These are phyloP conservation scores for Cryptococcus sp. DNA, from an alignment of 1,284 basidiomycete genomes.

Conservation along the genomic window DNA sequence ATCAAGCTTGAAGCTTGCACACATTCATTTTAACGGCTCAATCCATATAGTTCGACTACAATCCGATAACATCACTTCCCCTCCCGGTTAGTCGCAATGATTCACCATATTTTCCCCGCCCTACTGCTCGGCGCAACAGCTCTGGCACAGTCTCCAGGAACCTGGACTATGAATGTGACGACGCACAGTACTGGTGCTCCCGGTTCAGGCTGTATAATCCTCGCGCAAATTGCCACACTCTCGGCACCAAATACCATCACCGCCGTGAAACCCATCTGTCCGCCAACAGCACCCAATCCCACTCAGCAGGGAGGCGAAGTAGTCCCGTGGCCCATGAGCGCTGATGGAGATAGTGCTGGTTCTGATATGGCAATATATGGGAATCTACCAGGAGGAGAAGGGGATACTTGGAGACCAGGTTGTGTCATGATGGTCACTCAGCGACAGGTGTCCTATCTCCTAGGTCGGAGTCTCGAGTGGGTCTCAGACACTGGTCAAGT, in stretches of 20 bases:
- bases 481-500: conserved; percentile 9
- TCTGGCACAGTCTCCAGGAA: conserved; percentile 19
- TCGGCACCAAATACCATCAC: conserved; percentile 15
- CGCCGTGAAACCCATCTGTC: conserved; percentile 19
- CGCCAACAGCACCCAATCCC: conserved; percentile 1
- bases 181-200: conserved; percentile 8
- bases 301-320: background rate
- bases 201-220: conserved; percentile 17
- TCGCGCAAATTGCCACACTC: conserved; percentile 23
- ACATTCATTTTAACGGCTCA: conserved; percentile 9
- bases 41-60: background rate
- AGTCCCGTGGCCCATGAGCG: conserved; percentile 17
- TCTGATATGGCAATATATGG: conserved; percentile 28
- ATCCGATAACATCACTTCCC: too few species aligned
- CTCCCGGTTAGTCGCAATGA: too few species aligned
- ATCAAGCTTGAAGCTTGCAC: background rate
- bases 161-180: conserved; percentile 4
- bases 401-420: conserved; percentile 5
- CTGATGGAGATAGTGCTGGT: conserved; percentile 17
- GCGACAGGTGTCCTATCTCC: conserved; percentile 30
- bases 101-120: too few species aligned
- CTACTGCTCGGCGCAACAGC: background rate
- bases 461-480: conserved; percentile 27
- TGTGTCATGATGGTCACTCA: conserved; percentile 26
- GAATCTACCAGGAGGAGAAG: conserved; percentile 5